phyloP scores from a whole-genome alignment of 2,329 filamentous ascomycete species.

The Colletotrichum plurivorum region DNA sequence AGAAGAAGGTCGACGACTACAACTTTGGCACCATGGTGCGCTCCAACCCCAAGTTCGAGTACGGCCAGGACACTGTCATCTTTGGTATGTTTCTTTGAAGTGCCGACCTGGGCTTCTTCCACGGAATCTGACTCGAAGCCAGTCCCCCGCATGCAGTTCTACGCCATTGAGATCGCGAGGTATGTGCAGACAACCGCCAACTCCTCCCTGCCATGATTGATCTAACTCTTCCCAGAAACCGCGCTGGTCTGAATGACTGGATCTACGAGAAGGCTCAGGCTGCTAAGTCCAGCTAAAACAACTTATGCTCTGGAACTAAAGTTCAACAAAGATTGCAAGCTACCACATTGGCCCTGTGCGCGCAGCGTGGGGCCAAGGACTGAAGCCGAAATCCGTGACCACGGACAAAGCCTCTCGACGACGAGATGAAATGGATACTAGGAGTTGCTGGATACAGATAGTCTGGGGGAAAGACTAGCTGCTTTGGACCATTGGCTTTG shows the following conservation, averaged over 20 bases:
- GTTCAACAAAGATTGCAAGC: background rate
- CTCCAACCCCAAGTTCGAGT: constrained; percentile 83
- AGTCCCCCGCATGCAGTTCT: constrained; percentile 71
- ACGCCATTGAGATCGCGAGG: constrained; percentile 68
- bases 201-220: background rate
- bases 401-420: background rate
- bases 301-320: no score
- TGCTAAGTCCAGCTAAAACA: constrained; percentile 56
- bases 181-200: constrained; percentile 34
- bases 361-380: background rate
- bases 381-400: background rate
- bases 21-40: constrained; percentile 98
- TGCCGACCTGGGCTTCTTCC: background rate
- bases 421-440: no score
- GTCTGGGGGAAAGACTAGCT: no score
- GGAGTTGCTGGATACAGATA: no score
- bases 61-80: constrained; percentile 90
- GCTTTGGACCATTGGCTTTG: no score
- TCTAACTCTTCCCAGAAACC: constrained; percentile 78
- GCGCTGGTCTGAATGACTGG: constrained; percentile 94
- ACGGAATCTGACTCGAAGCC: background rate
- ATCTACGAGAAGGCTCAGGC: constrained; percentile 87
- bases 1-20: constrained; percentile 96
- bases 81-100: constrained; percentile 75
- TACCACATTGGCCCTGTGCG: background rate